A percentile compares a stretch with the other conserved stretches of the same genome.
Evolutionary conservation across 441 rosid genomes (phyloP).

Genomic region (Mallotus repandus): DNA sequence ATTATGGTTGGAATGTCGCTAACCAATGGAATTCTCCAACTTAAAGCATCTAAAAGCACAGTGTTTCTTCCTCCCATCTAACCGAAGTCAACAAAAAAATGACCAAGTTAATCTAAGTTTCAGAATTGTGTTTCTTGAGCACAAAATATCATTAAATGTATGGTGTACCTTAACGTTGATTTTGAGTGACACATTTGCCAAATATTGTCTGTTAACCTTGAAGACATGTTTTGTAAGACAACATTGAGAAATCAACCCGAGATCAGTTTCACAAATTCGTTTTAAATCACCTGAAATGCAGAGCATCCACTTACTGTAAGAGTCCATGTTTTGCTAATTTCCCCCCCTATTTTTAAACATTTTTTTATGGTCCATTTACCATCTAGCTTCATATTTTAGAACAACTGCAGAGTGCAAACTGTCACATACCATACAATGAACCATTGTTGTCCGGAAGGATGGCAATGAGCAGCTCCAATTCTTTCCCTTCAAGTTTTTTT

Average conservation of each 20-base stretch:
- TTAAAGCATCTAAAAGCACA: slow-evolving; percentile 18
- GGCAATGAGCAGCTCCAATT: slow-evolving; percentile 41
- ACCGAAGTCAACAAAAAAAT: neutral
- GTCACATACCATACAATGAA: slow-evolving; percentile 38
- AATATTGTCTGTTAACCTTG: slow-evolving; percentile 15
- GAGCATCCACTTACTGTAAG: neutral
- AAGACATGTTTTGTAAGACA: slow-evolving; percentile 18
- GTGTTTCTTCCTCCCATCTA: slow-evolving; percentile 22
- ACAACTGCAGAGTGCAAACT: neutral
- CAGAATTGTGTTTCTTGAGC: neutral
- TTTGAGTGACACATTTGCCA: slow-evolving; percentile 18
- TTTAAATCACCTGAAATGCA: slow-evolving; percentile 12
- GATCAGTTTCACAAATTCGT: slow-evolving; percentile 20
- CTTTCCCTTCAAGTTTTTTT: slow-evolving; percentile 38
- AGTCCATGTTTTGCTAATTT: neutral
- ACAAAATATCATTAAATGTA: neutral
- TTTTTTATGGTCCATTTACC: too few species aligned
- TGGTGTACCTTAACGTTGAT: slow-evolving; percentile 15
- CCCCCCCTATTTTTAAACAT: neutral
- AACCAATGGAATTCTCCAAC: slow-evolving; percentile 17
- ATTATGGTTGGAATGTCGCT: slow-evolving; percentile 19
- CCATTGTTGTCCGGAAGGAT: slow-evolving; percentile 46
- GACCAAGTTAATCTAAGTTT: neutral
- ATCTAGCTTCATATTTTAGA: neutral
- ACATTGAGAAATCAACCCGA: slow-evolving; percentile 18